phyloP scores from a whole-genome alignment of 176 grass and related monocot species.

The Carex parvula region DNA sequence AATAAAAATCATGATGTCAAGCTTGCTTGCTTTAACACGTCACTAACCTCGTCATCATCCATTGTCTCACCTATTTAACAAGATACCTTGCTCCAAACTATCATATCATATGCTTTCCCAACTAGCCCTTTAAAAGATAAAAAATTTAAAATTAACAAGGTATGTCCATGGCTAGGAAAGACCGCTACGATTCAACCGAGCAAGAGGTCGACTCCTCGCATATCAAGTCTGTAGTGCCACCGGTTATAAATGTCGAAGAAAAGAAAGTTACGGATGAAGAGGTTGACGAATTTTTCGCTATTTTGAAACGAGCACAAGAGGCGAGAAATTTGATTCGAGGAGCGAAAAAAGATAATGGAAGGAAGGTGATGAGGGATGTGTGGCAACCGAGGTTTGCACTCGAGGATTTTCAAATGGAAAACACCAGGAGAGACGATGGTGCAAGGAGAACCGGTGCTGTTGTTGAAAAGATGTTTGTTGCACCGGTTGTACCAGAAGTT shows the following conservation, averaged over 20 bases:
- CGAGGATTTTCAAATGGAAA: constrained; percentile 25
- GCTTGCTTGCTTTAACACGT: too few relatives aligned
- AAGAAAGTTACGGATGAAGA: constrained; percentile 5
- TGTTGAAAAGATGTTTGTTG: neutral
- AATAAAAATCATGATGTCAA: too few relatives aligned
- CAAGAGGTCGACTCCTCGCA: constrained; percentile 9
- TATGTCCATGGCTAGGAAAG: constrained; percentile 15
- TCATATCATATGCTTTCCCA: neutral
- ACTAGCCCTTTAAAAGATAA: neutral
- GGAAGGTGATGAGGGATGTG: neutral
- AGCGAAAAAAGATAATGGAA: neutral
- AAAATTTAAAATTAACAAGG: neutral
- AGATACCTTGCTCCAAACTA: neutral
- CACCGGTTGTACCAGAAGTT: neutral
- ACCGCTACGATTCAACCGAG: constrained; percentile 4
- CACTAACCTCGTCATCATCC: too few relatives aligned
- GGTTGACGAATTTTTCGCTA: constrained; percentile 12
- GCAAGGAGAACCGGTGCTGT: neutral
- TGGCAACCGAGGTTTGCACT: constrained; percentile 26
- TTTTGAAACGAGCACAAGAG: constrained; percentile 2
- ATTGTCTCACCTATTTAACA: neutral
- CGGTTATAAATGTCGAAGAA: neutral
- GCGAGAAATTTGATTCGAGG: neutral
- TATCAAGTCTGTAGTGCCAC: neutral
- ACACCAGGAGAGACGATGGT: neutral